Percentiles rank a stretch among this genome's conserved stretches.
These are phyloP conservation scores for Gossypium mustelinum DNA, from an alignment of 345 rosid species.

Conservation along the genomic window DNA sequence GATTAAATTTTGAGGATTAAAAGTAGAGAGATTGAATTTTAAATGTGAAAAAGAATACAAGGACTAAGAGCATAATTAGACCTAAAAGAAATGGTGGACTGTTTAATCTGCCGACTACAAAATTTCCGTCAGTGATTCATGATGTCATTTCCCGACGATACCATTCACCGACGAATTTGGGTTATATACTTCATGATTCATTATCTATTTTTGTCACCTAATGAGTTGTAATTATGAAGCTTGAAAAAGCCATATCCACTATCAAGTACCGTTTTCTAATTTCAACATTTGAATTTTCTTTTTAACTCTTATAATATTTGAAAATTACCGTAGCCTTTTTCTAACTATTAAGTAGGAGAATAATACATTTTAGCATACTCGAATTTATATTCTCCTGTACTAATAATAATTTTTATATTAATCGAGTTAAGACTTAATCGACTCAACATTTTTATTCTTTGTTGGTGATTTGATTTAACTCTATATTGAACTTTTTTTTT, in stretches of 20 bases:
- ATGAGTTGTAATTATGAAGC: background rate
- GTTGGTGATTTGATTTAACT: too few species aligned
- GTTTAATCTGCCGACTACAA: background rate
- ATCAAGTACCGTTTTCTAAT: background rate
- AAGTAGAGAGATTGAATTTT: too few species aligned
- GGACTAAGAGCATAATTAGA: background rate
- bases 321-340: rapidly evolving
- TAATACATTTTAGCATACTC: rapidly evolving
- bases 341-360: rapidly evolving
- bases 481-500: too few species aligned
- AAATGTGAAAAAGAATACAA: too few species aligned
- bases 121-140: slow-evolving; percentile 3
- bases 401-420: too few species aligned
- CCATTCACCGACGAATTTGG: background rate
- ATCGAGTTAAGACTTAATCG: too few species aligned
- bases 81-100: slow-evolving; percentile 4
- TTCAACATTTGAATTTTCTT: too few species aligned
- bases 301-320: too few species aligned
- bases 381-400: rapidly evolving
- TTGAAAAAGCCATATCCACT: background rate
- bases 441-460: rapidly evolving
- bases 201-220: background rate
- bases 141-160: slow-evolving; percentile 12
- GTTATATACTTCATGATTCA: background rate
- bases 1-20: too few species aligned